Base-by-base conservation (phyloP, 2,329 filamentous ascomycete species). In the Aureobasidium sp. region DNA sequence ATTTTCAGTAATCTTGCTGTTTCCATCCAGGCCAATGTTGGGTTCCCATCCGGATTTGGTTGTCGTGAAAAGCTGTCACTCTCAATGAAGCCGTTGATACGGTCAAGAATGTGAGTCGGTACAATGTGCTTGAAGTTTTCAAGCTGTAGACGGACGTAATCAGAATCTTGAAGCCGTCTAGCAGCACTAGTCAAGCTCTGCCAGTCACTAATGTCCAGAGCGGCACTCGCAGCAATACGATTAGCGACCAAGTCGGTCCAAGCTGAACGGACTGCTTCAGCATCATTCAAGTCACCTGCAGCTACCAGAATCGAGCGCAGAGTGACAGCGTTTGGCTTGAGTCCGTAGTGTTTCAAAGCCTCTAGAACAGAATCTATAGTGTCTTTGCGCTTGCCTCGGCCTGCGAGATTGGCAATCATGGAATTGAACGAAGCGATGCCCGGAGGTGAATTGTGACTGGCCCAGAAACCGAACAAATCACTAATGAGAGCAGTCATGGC, bases 381-480 rank as follows among this genome's bases (percentile, higher is more conserved):
- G 10, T 66, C 60, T 21, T 60, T 61, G 2, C 61, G 61, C 25
- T 56, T 55, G 1, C 67, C 60, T 44, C 62, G 60, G 5, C 64
- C 63, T 6, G 62, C 70, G 34, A 70, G 32, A 40, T 66, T 65
- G 12, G 60, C 59, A 34, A 73, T 68, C 40, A 72, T 65, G 6
- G 63, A 65, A 45, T 70, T 70, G 59, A 70, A 71, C 0, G 65
- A 32, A 12, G 56, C 53, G 10, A 62, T 49, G 24, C 55, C 59
- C 0, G 68, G 67, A 4, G 55, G 54, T 5, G 62, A 59, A 5
- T 62, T 62, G 6, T 61, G 59, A 1, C 56, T 56, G 8, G 60
- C 58, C 50, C 67, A 69, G 1, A 66, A 56, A 3, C 58, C 60
- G 19, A 70, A 58, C 8, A 63, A 57, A 24, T 59, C 59, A 11